phyloP scores from a whole-genome alignment of 1,284 basidiomycete genomes.

The Microbotryum scabiosae region DNA sequence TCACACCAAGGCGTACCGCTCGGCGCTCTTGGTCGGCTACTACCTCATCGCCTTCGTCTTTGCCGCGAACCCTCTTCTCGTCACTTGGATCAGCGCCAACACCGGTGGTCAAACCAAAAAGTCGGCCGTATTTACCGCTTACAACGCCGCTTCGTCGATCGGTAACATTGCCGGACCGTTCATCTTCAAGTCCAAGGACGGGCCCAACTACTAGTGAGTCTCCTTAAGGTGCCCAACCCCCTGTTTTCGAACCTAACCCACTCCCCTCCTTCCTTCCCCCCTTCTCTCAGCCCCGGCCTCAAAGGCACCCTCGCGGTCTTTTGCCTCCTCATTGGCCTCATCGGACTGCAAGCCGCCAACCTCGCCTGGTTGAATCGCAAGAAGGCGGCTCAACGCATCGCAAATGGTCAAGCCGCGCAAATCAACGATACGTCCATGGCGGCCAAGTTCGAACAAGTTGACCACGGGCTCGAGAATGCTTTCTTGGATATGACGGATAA shows the following conservation, averaged over 20 bases:
- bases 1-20: constrained; percentile 23
- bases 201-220: not conserved
- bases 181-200: constrained; percentile 39
- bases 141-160: constrained; percentile 30
- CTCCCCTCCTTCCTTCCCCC: not conserved
- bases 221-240: not conserved
- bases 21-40: constrained; percentile 39
- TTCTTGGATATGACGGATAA: constrained; percentile 37
- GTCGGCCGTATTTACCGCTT: constrained; percentile 32
- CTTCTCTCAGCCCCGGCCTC: constrained; percentile 7
- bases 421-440: constrained; percentile 35
- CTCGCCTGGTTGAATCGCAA: constrained; percentile 35
- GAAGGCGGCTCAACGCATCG: constrained; percentile 36
- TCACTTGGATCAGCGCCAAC: constrained; percentile 43
- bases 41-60: constrained; percentile 43
- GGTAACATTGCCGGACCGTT: constrained; percentile 37
- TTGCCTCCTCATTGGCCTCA: constrained; percentile 27
- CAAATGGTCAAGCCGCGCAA: constrained; percentile 36
- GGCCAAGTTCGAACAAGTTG: constrained; percentile 17
- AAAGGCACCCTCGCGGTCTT: constrained; percentile 25
- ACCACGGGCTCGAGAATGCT: constrained; percentile 22
- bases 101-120: constrained; percentile 44
- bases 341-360: constrained; percentile 31
- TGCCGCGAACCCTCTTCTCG: constrained; percentile 40
- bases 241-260: not conserved